A percentile compares a stretch with the other conserved stretches of the same genome.
Conservation (phyloP, 768 basidiomycete genomes). For the Psilocybe subaeruginosa region DNA sequence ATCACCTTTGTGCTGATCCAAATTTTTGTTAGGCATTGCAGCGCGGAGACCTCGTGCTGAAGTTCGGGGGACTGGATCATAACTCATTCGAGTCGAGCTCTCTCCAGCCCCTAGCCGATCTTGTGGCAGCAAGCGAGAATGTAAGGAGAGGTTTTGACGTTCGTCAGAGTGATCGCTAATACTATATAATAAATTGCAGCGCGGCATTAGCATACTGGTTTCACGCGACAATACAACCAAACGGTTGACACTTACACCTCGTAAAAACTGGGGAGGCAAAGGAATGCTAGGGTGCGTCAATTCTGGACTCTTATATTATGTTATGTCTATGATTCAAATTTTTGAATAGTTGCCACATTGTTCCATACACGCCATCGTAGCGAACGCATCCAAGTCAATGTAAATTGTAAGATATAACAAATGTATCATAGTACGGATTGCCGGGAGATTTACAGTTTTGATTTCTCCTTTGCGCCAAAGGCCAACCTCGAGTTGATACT, state of each 20-base stretch:
- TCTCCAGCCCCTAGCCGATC: slow-evolving; percentile 67
- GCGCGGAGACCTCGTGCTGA: slow-evolving; percentile 70
- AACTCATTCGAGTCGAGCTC: slow-evolving; percentile 51
- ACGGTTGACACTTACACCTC: slow-evolving; percentile 63
- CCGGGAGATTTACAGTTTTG: slow-evolving; percentile 15
- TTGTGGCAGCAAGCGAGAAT: slow-evolving; percentile 82
- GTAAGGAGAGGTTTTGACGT: slow-evolving; percentile 43
- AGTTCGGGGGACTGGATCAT: slow-evolving; percentile 68
- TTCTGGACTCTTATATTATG: background rate
- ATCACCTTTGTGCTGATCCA: slow-evolving; percentile 1
- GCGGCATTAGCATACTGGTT: slow-evolving; percentile 59
- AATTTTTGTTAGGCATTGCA: slow-evolving; percentile 57
- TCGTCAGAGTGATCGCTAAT: background rate
- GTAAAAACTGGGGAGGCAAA: slow-evolving; percentile 84
- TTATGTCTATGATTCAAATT: background rate
- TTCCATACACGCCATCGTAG: slow-evolving; percentile 45
- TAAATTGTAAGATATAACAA: slow-evolving; percentile 12
- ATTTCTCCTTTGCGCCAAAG: slow-evolving; percentile 27
- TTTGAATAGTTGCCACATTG: slow-evolving; percentile 58
- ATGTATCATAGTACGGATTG: slow-evolving; percentile 2
- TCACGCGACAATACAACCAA: slow-evolving; percentile 50
- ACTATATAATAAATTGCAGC: slow-evolving; percentile 39
- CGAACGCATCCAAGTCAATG: background rate
- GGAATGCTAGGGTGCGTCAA: slow-evolving; percentile 76
- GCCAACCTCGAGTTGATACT: slow-evolving; percentile 35